A percentile compares a stretch with the other conserved stretches of the same genome.
phyloP scores from a whole-genome alignment of 176 grass and related monocot genomes.

The Aegilops longissima region DNA sequence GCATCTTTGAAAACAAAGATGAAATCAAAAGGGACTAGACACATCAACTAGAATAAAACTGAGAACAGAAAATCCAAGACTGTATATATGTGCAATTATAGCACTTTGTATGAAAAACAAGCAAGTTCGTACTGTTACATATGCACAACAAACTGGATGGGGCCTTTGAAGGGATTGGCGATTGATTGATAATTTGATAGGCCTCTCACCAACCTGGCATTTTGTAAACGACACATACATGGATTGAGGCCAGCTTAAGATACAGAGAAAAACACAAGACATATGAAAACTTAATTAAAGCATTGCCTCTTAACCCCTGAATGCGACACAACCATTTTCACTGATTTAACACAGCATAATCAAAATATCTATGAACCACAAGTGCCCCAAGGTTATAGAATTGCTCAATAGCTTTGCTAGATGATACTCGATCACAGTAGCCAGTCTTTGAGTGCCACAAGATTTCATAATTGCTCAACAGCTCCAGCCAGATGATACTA shows the following conservation, averaged over 20 bases:
- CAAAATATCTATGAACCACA: neutral
- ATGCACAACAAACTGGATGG: conserved; percentile 27
- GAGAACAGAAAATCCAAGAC: neutral
- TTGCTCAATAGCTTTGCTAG: neutral
- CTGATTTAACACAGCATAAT: neutral
- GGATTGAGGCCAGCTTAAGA: neutral
- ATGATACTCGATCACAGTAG: neutral
- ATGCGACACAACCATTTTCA: neutral
- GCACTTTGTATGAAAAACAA: conserved; percentile 4
- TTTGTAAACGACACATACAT: neutral
- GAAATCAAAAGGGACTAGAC: neutral
- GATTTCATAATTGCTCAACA: too few species aligned
- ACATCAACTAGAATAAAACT: conserved; percentile 27
- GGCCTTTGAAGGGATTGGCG: conserved; percentile 23
- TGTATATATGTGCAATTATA: conserved; percentile 21
- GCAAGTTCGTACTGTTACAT: neutral
- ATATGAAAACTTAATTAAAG: neutral
- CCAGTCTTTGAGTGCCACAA: too few species aligned
- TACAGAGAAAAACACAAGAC: neutral
- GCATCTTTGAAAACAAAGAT: conserved; percentile 38
- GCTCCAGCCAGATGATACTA: too few species aligned
- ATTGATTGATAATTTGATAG: conserved; percentile 2
- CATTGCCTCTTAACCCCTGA: conserved; percentile 22
- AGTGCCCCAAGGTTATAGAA: neutral
- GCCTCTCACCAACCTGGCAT: neutral